Conservation (phyloP, 257 asterid species). For the Craterostigma plantagineum region DNA sequence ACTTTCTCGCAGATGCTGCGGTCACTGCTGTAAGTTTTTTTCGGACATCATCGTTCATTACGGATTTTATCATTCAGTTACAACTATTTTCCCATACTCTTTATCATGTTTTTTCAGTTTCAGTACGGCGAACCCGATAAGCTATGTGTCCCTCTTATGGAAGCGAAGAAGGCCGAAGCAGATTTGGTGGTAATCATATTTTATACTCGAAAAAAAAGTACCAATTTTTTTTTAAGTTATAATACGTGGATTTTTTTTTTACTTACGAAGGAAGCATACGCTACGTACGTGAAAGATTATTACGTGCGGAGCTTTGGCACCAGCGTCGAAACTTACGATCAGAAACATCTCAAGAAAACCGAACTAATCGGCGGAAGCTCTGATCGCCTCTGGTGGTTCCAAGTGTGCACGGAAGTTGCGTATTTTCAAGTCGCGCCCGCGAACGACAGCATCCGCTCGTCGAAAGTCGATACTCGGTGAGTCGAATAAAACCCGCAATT, state of each 20-base stretch:
- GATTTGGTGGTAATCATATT: slow-evolving; percentile 61
- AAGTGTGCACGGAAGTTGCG: slow-evolving; percentile 96
- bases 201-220: background rate
- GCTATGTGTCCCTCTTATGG: slow-evolving; percentile 56
- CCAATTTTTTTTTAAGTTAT: background rate
- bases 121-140: slow-evolving; percentile 90
- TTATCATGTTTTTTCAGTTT: slow-evolving; percentile 33
- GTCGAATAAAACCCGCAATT: slow-evolving; percentile 6
- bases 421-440: slow-evolving; percentile 93
- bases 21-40: slow-evolving; percentile 69
- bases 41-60: slow-evolving; percentile 6
- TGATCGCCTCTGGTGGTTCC: slow-evolving; percentile 98
- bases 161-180: slow-evolving; percentile 71
- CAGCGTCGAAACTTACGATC: slow-evolving; percentile 50
- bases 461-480: slow-evolving; percentile 59
- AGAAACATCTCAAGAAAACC: slow-evolving; percentile 44
- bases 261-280: slow-evolving; percentile 65
- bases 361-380: slow-evolving; percentile 20
- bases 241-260: background rate
- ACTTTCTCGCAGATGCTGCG: slow-evolving; percentile 93
- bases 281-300: slow-evolving; percentile 55
- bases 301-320: slow-evolving; percentile 30
- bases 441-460: slow-evolving; percentile 82
- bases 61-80: slow-evolving; percentile 5
- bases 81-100: background rate